Base-by-base conservation (phyloP, 352 stramenopile genomes). In the Pythium diclinum region DNA sequence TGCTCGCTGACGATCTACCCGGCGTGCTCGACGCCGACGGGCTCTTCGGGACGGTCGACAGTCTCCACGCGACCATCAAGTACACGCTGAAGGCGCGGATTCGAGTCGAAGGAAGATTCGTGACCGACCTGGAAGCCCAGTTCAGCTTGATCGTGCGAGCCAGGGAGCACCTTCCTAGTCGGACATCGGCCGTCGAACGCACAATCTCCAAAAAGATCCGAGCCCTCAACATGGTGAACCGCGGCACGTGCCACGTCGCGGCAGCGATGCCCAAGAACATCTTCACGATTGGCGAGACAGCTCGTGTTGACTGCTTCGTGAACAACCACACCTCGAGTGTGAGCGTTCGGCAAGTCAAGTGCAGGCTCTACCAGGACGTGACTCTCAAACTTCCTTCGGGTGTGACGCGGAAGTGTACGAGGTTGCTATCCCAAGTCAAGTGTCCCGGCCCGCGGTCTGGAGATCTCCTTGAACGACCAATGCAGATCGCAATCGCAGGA, bases 1-100 rank as follows among this genome's bases (percentile, higher is more conserved):
- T 77, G n/a, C 59, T 92, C 7, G 76, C 79, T 5, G 65, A 70
- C 0, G 70, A 87, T 32, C 46, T 87, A 8, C 81, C 83, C 1
- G 83, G 83, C 14, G 77, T 85, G 0, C 60, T 90, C 28, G 77
- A 90, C 52, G 81, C 78, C 16, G 75, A 87, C 42, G 69, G 75
- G 6, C 64, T 89, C 46, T 73, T 84, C 49, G 77, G 75, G 40
- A 77, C 81, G 11, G 65, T 80, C 47, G 68, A 78, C 56, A 73
- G 72, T 33, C 69, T 90, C 13, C 78, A 91, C 36, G 79, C 80
- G 3, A 89, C 77, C 14, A 92, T 92, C 67, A 87, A 89, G 59
- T 92, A 92, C 68, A 87, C 77, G 4, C 63, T 92, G 25, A 88
- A 82, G 42, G 81, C 81, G 28, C 76, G 75, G 6, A 78, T 92